Evolutionary conservation across 1,139 yeast genomes (phyloP).

Genomic region (Saccharomycopsis hybrid): DNA sequence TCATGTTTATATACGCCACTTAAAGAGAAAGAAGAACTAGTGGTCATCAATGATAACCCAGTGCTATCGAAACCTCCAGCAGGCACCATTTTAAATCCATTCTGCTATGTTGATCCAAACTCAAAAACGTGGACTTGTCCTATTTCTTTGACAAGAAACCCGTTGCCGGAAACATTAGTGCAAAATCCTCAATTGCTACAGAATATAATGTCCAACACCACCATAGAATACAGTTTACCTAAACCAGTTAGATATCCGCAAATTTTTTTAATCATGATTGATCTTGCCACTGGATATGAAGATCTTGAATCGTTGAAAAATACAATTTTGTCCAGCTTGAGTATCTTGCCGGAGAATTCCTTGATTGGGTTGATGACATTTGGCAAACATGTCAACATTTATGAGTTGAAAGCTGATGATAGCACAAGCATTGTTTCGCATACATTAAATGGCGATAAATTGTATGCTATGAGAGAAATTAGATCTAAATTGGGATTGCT

Average conservation of each 20-base stretch:
- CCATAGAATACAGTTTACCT: conserved; percentile 57
- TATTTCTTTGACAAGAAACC: conserved; percentile 51
- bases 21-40: conserved; percentile 41
- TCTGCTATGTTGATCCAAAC: conserved; percentile 35
- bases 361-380: conserved; percentile 52
- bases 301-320: conserved; percentile 52
- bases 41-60: conserved; percentile 37
- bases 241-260: conserved; percentile 39
- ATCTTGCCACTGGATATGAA: conserved; percentile 49
- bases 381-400: conserved; percentile 61
- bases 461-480: conserved; percentile 45
- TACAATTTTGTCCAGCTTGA: conserved; percentile 44
- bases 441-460: conserved; percentile 56
- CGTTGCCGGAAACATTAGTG: conserved; percentile 33
- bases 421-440: conserved; percentile 30
- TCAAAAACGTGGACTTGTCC: conserved; percentile 58
- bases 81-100: conserved; percentile 56
- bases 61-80: conserved; percentile 48
- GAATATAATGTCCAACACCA: conserved; percentile 28
- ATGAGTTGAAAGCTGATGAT: conserved; percentile 36
- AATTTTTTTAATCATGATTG: conserved; percentile 60
- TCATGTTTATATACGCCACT: conserved; percentile 66
- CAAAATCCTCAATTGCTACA: conserved; percentile 29
- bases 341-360: conserved; percentile 55
- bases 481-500: conserved; percentile 48